Evolutionary conservation across 768 basidiomycete genomes (phyloP), one percentile per base, ranked within the genome.

Genomic region (Amanita muscaria): DNA sequence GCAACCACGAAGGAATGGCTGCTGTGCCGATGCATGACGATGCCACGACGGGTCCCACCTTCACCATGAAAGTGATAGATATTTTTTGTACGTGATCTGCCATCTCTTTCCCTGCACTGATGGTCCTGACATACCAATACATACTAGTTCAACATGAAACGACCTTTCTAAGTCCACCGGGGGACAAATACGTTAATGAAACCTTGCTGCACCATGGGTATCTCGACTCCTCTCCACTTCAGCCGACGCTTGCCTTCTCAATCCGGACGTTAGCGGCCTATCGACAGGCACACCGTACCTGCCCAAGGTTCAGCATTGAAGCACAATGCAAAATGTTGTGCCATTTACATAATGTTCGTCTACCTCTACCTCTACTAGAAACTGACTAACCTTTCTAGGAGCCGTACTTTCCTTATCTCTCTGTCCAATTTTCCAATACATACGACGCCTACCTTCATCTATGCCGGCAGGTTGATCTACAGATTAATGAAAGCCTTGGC

Each of bases 311-410:
- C 18, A 48, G 46, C n/a, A 40, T 51, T 14, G 46, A 51, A 11
- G 50, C 50, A 11, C 42, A 44, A 8, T 47, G 29, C n/a, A 51
- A 48, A 27, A 44, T 22, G 11, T 32, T 51, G 15, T 48, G 42
- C 35, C 35, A 51, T 21, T 39, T 51, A 30, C 50, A 51, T 35
- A 50, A 50, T 38, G 49, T 50, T 29, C 5, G 35, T 36, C 35
- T n/a, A n/a, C n/a, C n/a, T n/a, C 15, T 16, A 15, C 6, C 5
- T 15, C 10, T 36, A 6, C n/a, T 22, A 6, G 6, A 16, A 16
- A 10, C n/a, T 22, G 15, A 5, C 35, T 36, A 9, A n/a, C 21
- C 15, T n/a, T n/a, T n/a, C n/a, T 42, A 42, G 40, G 31, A 29
- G 5, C 40, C 27, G 15, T 42, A 29, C n/a, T 27, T 6, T 21